Conservation (phyloP, 176 grass and related monocot species). For the Aegilops sharonensis region DNA sequence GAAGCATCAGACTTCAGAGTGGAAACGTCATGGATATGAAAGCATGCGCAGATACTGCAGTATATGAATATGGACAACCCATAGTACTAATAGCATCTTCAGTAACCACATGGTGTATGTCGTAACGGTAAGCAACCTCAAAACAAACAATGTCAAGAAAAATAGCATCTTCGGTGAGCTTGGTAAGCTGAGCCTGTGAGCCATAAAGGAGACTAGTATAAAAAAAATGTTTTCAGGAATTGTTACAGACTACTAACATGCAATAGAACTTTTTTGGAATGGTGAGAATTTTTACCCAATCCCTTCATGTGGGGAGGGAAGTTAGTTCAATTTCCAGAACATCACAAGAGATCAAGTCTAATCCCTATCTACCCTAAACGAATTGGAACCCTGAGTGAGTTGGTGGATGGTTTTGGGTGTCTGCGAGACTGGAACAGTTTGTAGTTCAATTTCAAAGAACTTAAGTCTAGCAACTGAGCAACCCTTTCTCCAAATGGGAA, state of each 20-base stretch:
- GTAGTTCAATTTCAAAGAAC: background rate
- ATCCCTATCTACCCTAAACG: background rate
- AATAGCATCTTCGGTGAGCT: background rate
- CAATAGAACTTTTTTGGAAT: background rate
- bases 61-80: background rate
- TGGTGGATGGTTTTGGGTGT: background rate
- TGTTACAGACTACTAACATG: background rate
- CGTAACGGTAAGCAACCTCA: no score
- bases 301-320: background rate
- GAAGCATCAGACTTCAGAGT: background rate
- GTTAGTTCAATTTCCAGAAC: background rate
- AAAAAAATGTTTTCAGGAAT: background rate
- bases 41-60: background rate
- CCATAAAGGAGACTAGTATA: background rate
- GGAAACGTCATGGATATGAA: background rate
- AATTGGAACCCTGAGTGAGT: background rate
- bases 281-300: background rate
- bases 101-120: no score
- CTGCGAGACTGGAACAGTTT: background rate
- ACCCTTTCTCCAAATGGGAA: background rate
- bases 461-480: background rate
- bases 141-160: no score
- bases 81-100: background rate
- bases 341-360: background rate
- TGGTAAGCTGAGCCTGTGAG: background rate